Evolutionary conservation across 2,329 filamentous ascomycete species (phyloP), one percentile per base, ranked within the genome.

Genomic region (Beauveria medogensis): DNA sequence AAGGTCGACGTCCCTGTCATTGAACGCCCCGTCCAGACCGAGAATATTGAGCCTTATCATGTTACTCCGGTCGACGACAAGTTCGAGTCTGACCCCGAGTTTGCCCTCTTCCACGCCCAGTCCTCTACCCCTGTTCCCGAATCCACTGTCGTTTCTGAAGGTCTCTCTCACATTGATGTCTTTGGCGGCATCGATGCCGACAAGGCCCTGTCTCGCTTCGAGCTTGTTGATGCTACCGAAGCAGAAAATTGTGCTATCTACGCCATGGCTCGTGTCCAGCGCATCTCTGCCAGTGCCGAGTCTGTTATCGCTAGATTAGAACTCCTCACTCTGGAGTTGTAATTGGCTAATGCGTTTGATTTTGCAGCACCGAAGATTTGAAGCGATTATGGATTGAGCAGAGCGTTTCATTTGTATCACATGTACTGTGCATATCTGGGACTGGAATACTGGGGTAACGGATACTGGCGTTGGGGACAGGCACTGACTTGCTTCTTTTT

Each of bases 51-150:
- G 18, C 48, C 67, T 2, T 62, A 64, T 10, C 65, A 72, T 47
- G 64, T 67, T 18, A 65, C 66, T 4, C 63, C 71, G 6, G 63
- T 74, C 52, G 81, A 87, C 60, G 77, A 79, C 37, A 82, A 84
- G 63, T 86, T 86, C 57, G 86, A 88, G 68, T 79, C 82, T 59
- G 82, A 89, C 64, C 82, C 82, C 0, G 78, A 81, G 54, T 87
- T 86, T 64, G 81, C 82, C 53, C 79, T 88, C 34, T 88, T 82
- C 75, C 78, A 81, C 69, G 77, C 81, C 41, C 73, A 76, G 58
- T 58, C 70, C 5, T 61, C 62, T 51, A 62, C 66, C 24, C 47
- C 68, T 5, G 30, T 67, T 3, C 62, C 69, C n/a, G 65, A 70
- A 28, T 66, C 72, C 18, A 55, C 72, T 48, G 75, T 80, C 62